Conservation (phyloP, 2,329 filamentous ascomycete genomes). For the Fusarium continuum region DNA sequence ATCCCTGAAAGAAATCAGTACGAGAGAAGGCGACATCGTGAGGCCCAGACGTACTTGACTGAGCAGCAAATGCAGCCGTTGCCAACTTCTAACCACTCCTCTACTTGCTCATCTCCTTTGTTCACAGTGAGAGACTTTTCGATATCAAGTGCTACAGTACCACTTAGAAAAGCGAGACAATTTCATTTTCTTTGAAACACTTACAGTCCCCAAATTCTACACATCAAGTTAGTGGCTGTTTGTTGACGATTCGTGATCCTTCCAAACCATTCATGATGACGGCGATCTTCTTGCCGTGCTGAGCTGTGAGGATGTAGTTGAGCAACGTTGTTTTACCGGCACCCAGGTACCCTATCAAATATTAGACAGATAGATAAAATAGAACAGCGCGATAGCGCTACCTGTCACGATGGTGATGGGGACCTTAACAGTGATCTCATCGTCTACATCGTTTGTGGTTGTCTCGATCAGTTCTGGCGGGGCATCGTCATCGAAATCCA, state of each 20-base stretch:
- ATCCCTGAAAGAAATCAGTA: conserved; percentile 66
- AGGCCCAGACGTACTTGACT: conserved; percentile 72
- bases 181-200: conserved; percentile 39
- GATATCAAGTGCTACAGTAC: conserved; percentile 80
- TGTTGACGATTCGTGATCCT: background rate
- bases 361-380: background rate
- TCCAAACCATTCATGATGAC: conserved; percentile 87
- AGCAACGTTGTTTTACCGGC: conserved; percentile 95
- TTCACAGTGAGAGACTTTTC: conserved; percentile 95
- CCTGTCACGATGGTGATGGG: conserved; percentile 88
- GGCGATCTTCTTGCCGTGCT: conserved; percentile 97
- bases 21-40: no score
- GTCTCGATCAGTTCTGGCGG: conserved; percentile 71
- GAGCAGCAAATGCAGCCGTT: conserved; percentile 99
- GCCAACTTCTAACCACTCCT: conserved; percentile 94
- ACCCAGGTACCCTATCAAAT: conserved; percentile 81
- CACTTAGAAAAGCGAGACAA: conserved; percentile 13
- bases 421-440: conserved; percentile 70
- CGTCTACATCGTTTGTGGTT: conserved; percentile 48
- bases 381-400: conserved; percentile 43
- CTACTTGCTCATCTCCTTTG: conserved; percentile 80
- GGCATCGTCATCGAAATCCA: conserved; percentile 73
- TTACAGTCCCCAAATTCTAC: conserved; percentile 83
- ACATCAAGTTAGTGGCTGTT: conserved; percentile 20
- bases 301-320: conserved; percentile 94